Evolutionary conservation across 768 basidiomycete species (phyloP), one percentile per base, ranked within the genome.

Genomic region (Coprinellus micaceus): DNA sequence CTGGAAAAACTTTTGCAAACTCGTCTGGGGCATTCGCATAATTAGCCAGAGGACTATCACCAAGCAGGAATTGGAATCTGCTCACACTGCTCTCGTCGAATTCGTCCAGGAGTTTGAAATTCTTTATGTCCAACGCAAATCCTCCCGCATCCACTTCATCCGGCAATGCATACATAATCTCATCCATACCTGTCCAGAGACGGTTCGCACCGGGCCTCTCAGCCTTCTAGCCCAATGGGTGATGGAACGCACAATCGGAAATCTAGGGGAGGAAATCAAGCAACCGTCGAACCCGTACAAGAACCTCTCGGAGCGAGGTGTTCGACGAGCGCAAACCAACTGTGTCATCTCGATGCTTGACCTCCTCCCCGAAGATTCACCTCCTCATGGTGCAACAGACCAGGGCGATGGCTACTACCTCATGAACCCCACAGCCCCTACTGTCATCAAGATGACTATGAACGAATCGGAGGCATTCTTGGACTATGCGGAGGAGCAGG

Each of bases 211-310:
- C 64, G 12, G 45, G 50, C 33, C 60, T 43, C 4, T 29, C 29
- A 7, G 59, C 63, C 19, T 46, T 54, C 46, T 24, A 15, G 5
- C 15, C 21, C 45, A 17, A 51, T 49, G 10, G 66, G 72, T 15
- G 71, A 65, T 59, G 72, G 75, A 61, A 25, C 52, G 61, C 1
- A 60, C 60, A 1, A 72, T 72, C 54, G 69, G 70, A n/a, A 61
- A 68, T 52, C 57, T 75, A 2, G 64, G 60, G 3, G 52, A 61
- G 30, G 66, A 72, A 50, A 66, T 70, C 12, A 45, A 53, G 10
- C 67, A 66, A 36, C 64, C 58, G 5, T 67, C 67, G 4, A 66
- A 67, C 30, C 64, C 66, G 7, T 72, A 58, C 54, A 54, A 47
- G 17, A 71, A 70, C 58, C 58, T 71, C 2, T 59, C 58, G 12